Conservation (phyloP, 2,329 filamentous ascomycete genomes). For the Colletotrichum noveboracense region DNA sequence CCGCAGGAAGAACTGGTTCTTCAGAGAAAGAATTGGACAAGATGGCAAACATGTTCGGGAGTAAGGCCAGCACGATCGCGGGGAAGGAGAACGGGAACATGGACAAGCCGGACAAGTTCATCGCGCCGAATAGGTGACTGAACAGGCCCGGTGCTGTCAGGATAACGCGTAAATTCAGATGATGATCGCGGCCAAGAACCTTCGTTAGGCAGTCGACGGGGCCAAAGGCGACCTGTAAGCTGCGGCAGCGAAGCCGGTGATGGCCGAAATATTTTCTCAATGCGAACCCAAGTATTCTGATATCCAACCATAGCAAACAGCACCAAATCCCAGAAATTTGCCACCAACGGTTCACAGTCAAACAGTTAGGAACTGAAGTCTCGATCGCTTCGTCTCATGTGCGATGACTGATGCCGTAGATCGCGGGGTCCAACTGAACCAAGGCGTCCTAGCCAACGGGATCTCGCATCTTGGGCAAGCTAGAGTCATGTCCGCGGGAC, state of each 20-base stretch:
- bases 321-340: neutral
- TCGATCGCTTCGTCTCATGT: neutral
- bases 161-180: neutral
- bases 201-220: accelerated
- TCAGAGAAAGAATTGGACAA: neutral
- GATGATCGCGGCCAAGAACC: neutral
- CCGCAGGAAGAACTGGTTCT: neutral
- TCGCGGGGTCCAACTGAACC: neutral
- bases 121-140: neutral
- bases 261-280: neutral
- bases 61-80: neutral
- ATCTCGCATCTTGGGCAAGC: neutral
- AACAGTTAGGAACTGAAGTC: neutral
- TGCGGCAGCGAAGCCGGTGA: neutral
- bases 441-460: neutral
- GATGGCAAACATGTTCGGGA: neutral
- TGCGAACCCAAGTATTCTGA: neutral
- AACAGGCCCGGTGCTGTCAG: neutral
- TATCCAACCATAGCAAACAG: neutral
- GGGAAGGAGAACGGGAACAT: neutral
- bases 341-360: neutral
- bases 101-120: neutral
- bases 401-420: neutral
- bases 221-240: accelerated
- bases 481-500: neutral